Base-by-base conservation (phyloP, 2,329 filamentous ascomycete genomes). In the Epichloe brachyelytri region DNA sequence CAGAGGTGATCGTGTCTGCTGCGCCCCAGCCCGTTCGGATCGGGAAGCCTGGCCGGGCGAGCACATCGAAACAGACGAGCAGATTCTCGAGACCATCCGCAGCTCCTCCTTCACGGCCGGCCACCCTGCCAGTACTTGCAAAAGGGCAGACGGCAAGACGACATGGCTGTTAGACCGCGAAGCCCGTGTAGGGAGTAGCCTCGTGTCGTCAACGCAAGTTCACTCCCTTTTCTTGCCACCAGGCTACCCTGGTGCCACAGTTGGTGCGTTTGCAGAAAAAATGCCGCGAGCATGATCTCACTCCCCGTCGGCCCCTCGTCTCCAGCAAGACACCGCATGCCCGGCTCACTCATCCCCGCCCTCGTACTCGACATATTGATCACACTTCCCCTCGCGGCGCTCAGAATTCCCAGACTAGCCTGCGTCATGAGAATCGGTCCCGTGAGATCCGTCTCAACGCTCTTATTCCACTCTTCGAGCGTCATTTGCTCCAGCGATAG, bases 151-250 rank as follows among this genome's bases (percentile, higher is more conserved):
- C 46, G 44, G 1, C 67, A 66, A 10, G 77, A 84, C 57, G 63
- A 68, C 2, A 72, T 71, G 58, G 78, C 77, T 2, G 78, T 83
- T 83, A 46, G 77, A 83, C 61, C 68, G 65, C 0, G 68, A 74
- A 52, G 80, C 82, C 59, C 66, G 72, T 7, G 79, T 83, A 1
- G 66, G n/a, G 76, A 77, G 2, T 73, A 3, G 0, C 61, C 83
- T 49, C 66, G 80, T 38, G 80, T 82, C 3, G 80, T 83, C 1
- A 79, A 83, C 64, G 79, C 77, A 2, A 75, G 70, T 33, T 69
- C 75, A 1, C 82, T 76, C 14, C 15, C 56, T 57, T 1, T 37
- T 57, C 15, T 45, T 56, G 8, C 52, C 55, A 4, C 54, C 58
- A 3, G 52, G 53, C 1, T 58, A 61, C 33, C 59, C 60, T 2